Percentiles rank a stretch among this genome's conserved stretches.
These are phyloP conservation scores for Colletotrichum gloeosporioides DNA, from an alignment of 2,329 filamentous ascomycete genomes.

Conservation along the genomic window DNA sequence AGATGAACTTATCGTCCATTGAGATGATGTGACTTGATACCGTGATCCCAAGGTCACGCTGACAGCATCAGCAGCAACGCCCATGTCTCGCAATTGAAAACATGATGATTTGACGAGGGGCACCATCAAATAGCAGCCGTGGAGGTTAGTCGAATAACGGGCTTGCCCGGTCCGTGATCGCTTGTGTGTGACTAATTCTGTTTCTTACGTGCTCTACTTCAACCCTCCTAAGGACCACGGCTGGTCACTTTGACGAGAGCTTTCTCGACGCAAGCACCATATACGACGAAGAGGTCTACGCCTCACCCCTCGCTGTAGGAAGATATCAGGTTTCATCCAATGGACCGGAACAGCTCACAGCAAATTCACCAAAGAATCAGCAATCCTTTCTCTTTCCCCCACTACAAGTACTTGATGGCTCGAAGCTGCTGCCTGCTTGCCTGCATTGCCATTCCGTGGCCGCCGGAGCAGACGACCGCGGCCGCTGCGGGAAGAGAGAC, in stretches of 20 bases:
- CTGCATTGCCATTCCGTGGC: background rate
- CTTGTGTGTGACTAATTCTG: background rate
- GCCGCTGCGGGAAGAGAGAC: background rate
- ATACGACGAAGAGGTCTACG: background rate
- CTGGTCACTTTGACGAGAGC: background rate
- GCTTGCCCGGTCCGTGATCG: background rate
- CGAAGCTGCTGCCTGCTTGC: background rate
- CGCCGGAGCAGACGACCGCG: background rate
- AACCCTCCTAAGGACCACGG: background rate
- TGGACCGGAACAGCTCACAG: background rate
- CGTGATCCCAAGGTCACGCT: background rate
- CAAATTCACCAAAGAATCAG: background rate
- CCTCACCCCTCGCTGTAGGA: background rate
- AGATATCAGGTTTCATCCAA: background rate
- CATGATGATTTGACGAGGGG: background rate
- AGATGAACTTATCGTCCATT: background rate
- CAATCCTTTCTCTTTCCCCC: background rate
- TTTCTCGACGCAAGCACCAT: background rate
- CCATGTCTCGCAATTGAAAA: background rate
- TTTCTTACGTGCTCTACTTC: too few species aligned
- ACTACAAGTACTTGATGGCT: background rate
- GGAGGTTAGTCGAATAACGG: accelerated
- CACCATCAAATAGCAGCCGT: background rate
- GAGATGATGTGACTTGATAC: background rate
- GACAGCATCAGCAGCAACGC: background rate